phyloP scores from a whole-genome alignment of 2,329 filamentous ascomycete genomes.

The Colletotrichum tanaceti region DNA sequence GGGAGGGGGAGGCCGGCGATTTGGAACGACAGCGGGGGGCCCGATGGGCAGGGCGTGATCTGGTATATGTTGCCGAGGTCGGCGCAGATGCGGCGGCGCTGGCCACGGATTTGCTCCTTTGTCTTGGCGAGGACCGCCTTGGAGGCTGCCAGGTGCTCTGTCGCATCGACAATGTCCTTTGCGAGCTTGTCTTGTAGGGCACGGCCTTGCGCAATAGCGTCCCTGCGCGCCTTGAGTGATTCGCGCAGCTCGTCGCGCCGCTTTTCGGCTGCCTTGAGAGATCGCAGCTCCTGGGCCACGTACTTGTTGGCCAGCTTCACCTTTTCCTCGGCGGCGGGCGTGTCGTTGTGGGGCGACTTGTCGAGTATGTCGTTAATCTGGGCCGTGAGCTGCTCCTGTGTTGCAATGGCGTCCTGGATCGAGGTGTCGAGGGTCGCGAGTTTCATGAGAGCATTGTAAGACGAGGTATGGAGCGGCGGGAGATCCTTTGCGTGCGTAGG shows the following conservation, averaged over 20 bases:
- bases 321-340: slow-evolving; percentile 62
- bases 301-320: slow-evolving; percentile 62
- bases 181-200: slow-evolving; percentile 68
- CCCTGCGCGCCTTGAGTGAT: slow-evolving; percentile 73
- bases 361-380: slow-evolving; percentile 77
- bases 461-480: slow-evolving; percentile 71
- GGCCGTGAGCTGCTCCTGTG: slow-evolving; percentile 76
- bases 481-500: slow-evolving; percentile 65
- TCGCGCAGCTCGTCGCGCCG: slow-evolving; percentile 74
- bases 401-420: slow-evolving; percentile 87
- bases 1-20: slow-evolving; percentile 84
- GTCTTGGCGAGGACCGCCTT: slow-evolving; percentile 66
- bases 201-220: slow-evolving; percentile 74
- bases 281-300: slow-evolving; percentile 72
- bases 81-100: slow-evolving; percentile 87
- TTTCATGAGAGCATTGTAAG: slow-evolving; percentile 89
- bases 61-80: slow-evolving; percentile 84
- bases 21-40: slow-evolving; percentile 79
- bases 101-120: slow-evolving; percentile 78
- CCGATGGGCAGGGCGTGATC: slow-evolving; percentile 72
- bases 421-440: slow-evolving; percentile 90
- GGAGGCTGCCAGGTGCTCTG: slow-evolving; percentile 68
- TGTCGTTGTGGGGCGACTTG: slow-evolving; percentile 54
- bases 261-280: slow-evolving; percentile 70
- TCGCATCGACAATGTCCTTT: slow-evolving; percentile 70